Base-by-base conservation (phyloP, 1,284 basidiomycete genomes). In the Sphaerobolus stellatus region DNA sequence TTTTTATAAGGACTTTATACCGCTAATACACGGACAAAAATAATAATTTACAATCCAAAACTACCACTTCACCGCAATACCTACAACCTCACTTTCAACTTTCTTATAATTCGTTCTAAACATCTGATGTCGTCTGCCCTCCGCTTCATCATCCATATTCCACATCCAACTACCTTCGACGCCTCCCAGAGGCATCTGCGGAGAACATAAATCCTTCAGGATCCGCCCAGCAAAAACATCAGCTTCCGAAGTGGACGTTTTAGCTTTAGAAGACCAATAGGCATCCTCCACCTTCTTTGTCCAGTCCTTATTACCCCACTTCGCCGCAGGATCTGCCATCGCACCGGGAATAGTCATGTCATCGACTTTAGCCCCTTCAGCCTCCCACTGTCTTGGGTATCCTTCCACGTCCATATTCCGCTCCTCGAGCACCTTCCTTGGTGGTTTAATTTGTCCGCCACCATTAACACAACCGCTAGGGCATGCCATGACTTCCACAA, bases 401-500 rank as follows among this genome's bases (percentile, higher is more conserved):
- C 60, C 77, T 61, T 71, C 75, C 82, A 82, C 83, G 56, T 83
- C 76, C 58, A 82, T 69, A 60, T 80, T 82, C 11, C 86, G 84
- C 66, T 90, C 86, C 54, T 75, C 81, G 62, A 90, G 86, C 29
- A 63, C 62, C 61, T n/a, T 64, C 31, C 56, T 64, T 53, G 73
- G 71, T 29, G 83, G 84, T 60, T 88, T 86, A 63, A 95, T 77
- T 73, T 99, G 97, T 2, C 97, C 97, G 25, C 97, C 96, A 3
- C 97, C 96, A 66, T 98, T 98, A 47, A 98, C 92, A 68, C 97
- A 99, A 5, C 97, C 97, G 0, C 90, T 86, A 0, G 97, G 97
- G 74, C 97, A 99, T 22, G 97, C 97, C 97, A 99, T 99, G 58
- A 99, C 94, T 66, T 99, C 97, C 47, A 99, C 89, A 69, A 96